Percentiles rank a stretch among this genome's conserved stretches.
These are phyloP conservation scores for Mallotus repandus DNA, from an alignment of 441 rosid species.

Conservation along the genomic window DNA sequence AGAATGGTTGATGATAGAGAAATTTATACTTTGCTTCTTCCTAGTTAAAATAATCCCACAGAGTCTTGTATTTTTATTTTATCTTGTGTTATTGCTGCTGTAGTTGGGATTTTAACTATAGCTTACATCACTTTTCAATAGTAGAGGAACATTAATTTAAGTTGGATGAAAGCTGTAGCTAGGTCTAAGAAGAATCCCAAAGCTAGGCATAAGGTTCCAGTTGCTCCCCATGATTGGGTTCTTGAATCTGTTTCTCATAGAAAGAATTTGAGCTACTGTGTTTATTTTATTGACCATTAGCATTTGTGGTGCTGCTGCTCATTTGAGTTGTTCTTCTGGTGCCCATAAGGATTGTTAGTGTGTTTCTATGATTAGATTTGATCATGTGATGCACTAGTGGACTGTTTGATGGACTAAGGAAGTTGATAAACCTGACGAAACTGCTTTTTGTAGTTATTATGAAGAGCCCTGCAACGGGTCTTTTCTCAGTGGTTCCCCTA, in stretches of 20 bases:
- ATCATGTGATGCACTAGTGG: slow-evolving; percentile 89
- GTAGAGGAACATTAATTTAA: slow-evolving; percentile 87
- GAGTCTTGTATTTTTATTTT: slow-evolving; percentile 62
- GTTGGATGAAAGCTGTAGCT: slow-evolving; percentile 94
- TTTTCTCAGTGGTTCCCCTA: slow-evolving; percentile 95
- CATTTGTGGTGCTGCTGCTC: slow-evolving; percentile 85
- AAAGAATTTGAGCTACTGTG: slow-evolving; percentile 81
- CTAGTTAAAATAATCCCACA: slow-evolving; percentile 49
- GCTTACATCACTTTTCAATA: slow-evolving; percentile 92
- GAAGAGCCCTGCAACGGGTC: slow-evolving; percentile 91
- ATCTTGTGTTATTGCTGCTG: slow-evolving; percentile 67
- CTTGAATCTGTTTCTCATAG: slow-evolving; percentile 65
- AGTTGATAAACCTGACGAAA: slow-evolving; percentile 77
- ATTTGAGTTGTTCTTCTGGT: slow-evolving; percentile 60
- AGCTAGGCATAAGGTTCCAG: slow-evolving; percentile 66
- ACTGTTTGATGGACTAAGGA: slow-evolving; percentile 87
- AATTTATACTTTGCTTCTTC: slow-evolving; percentile 40
- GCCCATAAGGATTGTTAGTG: slow-evolving; percentile 90
- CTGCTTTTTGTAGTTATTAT: slow-evolving; percentile 79
- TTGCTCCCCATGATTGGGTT: slow-evolving; percentile 73
- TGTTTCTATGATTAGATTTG: slow-evolving; percentile 76
- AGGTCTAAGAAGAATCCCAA: slow-evolving; percentile 89
- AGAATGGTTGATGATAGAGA: slow-evolving; percentile 69
- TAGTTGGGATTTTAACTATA: slow-evolving; percentile 81
- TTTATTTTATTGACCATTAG: slow-evolving; percentile 66